Evolutionary conservation across 2,329 filamentous ascomycete genomes (phyloP), one percentile per base, ranked within the genome.

Genomic region (Aspergillus viridinutans): DNA sequence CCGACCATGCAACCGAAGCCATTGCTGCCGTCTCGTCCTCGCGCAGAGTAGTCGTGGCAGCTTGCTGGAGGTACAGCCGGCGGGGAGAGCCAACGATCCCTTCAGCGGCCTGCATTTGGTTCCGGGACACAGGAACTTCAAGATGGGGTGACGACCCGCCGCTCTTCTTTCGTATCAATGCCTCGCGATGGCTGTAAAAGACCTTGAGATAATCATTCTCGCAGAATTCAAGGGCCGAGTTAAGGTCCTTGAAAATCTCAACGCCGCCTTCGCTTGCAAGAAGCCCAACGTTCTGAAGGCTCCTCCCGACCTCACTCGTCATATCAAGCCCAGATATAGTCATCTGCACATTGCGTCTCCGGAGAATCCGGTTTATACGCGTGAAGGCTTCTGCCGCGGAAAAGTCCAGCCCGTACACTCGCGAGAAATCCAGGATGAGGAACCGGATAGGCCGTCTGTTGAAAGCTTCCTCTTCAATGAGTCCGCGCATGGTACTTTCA

Each of bases 351-450:
- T 86, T 85, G 68, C 90, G 90, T 61, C 87, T 85, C 59, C 86
- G 80, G 2, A 97, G 79, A 21, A 97, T 82, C 23, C 94, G 86
- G 69, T 92, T 94, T 73, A 99, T 92, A 14, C 92, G 89, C 58
- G 90, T 92, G 71, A 99, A 97, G 0, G 90, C 94, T 72, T 99
- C 94, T 1, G 92, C 93, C 1, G 94, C 93, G 0, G 93, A 97
- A 72, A 96, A 99, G 74, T 99, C 94, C 23, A 97, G 84, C 7
- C 93, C 94, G 14, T 89, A 92, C 45, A 99, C 94, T 61, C 94
- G 89, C 61, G 85, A 87, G 65, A 99, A 83, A 70, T 99, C 94
- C 42, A 99, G 80, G 20, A 99, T 85, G 45, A 99, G 80, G 71
- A 92, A 99, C 63, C 90, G 88, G 69, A 97, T 94, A 0, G 93